Evolutionary conservation across 2,329 filamentous ascomycete genomes (phyloP), one percentile per base, ranked within the genome.

Genomic region (Lizonia empirigonia): DNA sequence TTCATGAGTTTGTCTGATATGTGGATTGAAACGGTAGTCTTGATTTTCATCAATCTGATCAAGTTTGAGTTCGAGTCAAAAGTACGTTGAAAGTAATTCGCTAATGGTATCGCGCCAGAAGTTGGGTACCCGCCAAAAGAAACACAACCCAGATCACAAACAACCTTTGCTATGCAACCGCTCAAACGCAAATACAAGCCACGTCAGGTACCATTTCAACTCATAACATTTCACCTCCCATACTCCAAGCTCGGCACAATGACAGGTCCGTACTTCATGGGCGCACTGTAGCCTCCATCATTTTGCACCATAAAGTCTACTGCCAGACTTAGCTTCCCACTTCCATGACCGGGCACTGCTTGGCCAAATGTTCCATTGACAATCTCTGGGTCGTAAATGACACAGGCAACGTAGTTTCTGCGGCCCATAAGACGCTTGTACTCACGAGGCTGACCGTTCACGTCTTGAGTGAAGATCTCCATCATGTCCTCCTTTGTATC

Each of bases 401-500:
- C 88, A 59, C 95, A 88, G 0, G 93, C 91, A 10, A 93, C 86
- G 68, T 97, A 99, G 70, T 97, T 97, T 51, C 94, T 82, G 33
- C 93, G 81, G 1, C 88, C 91, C 91, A 99, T 99, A 42, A 99
- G 82, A 68, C 93, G 89, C 77, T 92, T 92, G 68, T 92, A 81
- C 73, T 97, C 93, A 37, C 92, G 82, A 0, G 86, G 80, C 27
- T 85, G 80, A n/a, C 94, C 93, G 45, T 87, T 90, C 13, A 94
- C 91, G 64, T 99, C 94, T 7, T 88, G 90, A 66, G 94, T 91
- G 82, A 99, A 99, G 61, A 99, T 95, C 78, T 99, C 94, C 89
- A 99, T 96, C 94, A 99, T 99, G 76, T 99, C 94, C 74, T 99
- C 94, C 75, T 99, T 97, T 37, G 94, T 99, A 72, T 99, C 94